A percentile compares a stretch with the other conserved stretches of the same genome.
Conservation (phyloP, 2,329 filamentous ascomycete genomes). For the Penicillium oxalicum region DNA sequence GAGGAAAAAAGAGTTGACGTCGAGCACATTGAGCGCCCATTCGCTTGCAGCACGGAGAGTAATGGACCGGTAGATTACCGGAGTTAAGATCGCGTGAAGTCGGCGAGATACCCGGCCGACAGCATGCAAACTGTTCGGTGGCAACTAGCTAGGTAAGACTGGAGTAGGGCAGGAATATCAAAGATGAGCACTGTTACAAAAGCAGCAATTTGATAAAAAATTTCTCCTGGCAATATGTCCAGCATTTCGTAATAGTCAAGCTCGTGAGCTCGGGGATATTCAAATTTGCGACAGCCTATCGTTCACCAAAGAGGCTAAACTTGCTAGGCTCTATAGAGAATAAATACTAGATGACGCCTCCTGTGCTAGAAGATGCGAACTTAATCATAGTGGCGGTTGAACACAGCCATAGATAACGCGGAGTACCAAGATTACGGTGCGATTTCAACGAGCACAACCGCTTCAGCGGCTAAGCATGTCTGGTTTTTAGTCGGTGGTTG, state of each 20-base stretch:
- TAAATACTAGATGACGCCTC: background rate
- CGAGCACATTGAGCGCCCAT: constrained; percentile 5
- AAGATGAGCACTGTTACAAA: background rate
- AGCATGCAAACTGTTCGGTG: background rate
- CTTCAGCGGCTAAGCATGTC: background rate
- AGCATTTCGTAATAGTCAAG: background rate
- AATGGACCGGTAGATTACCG: background rate
- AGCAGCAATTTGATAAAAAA: background rate
- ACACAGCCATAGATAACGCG: background rate
- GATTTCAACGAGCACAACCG: background rate
- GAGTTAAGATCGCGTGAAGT: background rate
- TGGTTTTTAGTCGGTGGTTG: no score
- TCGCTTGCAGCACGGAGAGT: constrained; percentile 3
- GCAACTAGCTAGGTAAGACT: background rate
- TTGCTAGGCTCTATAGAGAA: background rate
- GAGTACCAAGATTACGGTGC: background rate
- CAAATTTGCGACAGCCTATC: background rate
- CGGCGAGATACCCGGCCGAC: background rate
- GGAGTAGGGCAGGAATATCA: background rate
- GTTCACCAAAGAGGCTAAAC: background rate
- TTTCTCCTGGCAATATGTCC: background rate
- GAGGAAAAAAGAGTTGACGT: constrained; percentile 5
- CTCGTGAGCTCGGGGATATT: background rate
- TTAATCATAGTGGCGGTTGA: background rate
- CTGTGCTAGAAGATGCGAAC: background rate